Conservation (phyloP, 305 asterid genomes). For the Andrographis paniculata region DNA sequence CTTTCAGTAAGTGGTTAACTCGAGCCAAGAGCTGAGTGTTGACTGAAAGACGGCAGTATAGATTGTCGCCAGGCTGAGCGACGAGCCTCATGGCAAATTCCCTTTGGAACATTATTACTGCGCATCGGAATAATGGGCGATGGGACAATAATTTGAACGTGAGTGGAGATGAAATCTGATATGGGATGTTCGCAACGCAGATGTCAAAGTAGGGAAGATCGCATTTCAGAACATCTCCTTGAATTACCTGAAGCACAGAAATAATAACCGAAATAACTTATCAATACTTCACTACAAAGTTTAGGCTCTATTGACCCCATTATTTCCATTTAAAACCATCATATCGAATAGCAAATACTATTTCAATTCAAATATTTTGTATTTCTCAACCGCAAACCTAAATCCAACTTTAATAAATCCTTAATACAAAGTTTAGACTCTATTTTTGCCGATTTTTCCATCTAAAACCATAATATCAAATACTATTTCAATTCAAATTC, state of each 20-base stretch:
- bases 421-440: too few species aligned
- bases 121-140: conserved; percentile 84
- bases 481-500: too few species aligned
- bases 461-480: too few species aligned
- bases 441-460: too few species aligned
- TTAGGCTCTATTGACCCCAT: too few species aligned
- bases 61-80: conserved; percentile 85
- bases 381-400: too few species aligned
- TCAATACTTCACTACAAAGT: neutral
- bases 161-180: conserved; percentile 93
- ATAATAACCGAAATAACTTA: neutral
- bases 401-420: too few species aligned
- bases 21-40: conserved; percentile 80
- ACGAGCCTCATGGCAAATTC: conserved; percentile 97
- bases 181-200: conserved; percentile 94
- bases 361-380: too few species aligned
- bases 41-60: conserved; percentile 88
- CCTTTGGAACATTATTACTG: conserved; percentile 89
- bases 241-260: conserved; percentile 44
- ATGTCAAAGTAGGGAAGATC: conserved; percentile 93
- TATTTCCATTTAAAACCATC: too few species aligned
- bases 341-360: too few species aligned
- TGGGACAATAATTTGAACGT: conserved; percentile 78
- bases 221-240: conserved; percentile 91
- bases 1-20: conserved; percentile 80